Base-by-base conservation (phyloP, 2,329 filamentous ascomycete genomes). In the Grosmannia penicillata region DNA sequence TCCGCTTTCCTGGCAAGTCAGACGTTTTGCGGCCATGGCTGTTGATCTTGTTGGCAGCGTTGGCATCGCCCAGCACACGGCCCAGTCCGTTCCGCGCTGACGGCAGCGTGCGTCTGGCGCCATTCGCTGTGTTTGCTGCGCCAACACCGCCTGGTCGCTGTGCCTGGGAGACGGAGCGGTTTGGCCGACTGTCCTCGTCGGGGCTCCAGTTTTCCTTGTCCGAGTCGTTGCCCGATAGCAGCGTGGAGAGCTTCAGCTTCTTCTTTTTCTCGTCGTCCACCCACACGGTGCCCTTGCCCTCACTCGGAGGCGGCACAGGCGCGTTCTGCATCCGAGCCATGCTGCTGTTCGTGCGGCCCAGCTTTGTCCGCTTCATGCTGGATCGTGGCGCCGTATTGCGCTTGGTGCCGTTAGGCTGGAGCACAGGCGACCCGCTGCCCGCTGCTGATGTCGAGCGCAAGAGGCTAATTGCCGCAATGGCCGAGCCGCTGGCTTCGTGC, bases 121-220 rank as follows among this genome's bases (percentile, higher is more conserved):
- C 46, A 8, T 29, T 41, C 15, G 9, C 35, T 5, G 17, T 22
- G 11, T 13, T 26, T 25, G 36, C 34, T 34, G 32, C 48, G 49
- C 39, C 35, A 39, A 46, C 37, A 46, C 51, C 31, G 43, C 18
- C 44, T n/a, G 35, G 33, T 31, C 39, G 37, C n/a, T 47, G 49
- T 30, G 52, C 43, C 45, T 47, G 43, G 21, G 19, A 18, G 5
- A 42, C 57, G 37, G 56, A 49, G 44, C 59, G n/a, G n/a, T n/a
- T n/a, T n/a, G n/a, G n/a, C n/a, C n/a, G 62, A 8, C 57, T 63
- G 30, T 66, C 63, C 45, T 65, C 65, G 45, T 63, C 66, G 2
- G 66, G 78, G 51, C 64, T 72, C 71, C 85, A 93, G 53, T 96
- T 96, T 61, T 96, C 89, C 60, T 96, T 96, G 56, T 96, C 89